Base-by-base conservation (phyloP, 768 basidiomycete genomes). In the Leucogyrophana mollusca region DNA sequence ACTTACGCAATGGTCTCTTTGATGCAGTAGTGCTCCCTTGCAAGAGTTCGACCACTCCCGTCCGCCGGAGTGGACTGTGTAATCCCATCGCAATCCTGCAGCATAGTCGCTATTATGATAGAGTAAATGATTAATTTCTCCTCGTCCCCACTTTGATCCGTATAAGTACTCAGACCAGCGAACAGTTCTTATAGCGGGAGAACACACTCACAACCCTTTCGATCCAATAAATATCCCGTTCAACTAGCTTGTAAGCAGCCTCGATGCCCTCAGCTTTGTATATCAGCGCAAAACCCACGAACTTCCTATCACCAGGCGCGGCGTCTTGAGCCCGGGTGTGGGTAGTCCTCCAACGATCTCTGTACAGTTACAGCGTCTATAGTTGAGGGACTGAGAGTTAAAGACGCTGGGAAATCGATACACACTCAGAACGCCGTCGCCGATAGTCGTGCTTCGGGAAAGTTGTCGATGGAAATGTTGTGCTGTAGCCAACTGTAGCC, bases 111-210 rank as follows among this genome's bases (percentile, higher is more conserved):
- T 51, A 70, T 63, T 4, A 69, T 34, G 36, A 75, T 71, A 1
- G 80, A 79, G 18, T 67, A 47, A 38, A 83, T 77, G 2, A 73
- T 64, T 10, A 82, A 39, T 52, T 71, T 80, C 53, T 79, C 77
- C 40, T 69, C 64, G 49, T 83, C 79, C 82, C 82, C 83, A 80
- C 83, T 49, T 10, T n/a, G n/a, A n/a, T n/a, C n/a, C n/a, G n/a
- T n/a, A n/a, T n/a, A n/a, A n/a, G n/a, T n/a, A n/a, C n/a, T n/a
- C n/a, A n/a, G n/a, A n/a, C 34, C 27, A 20, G 33, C n/a, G n/a
- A n/a, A n/a, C n/a, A n/a, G n/a, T n/a, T n/a, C n/a, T n/a, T 3
- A 34, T 16, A 17, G n/a, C 5, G 43, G 21, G 27, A 23, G 35
- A 27, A 10, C 1, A 36, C 1, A 68, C 73, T 55, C 40, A 79